phyloP scores from a whole-genome alignment of 225 moss, liverwort and hornwort species.

The Marchantia polymorpha region DNA sequence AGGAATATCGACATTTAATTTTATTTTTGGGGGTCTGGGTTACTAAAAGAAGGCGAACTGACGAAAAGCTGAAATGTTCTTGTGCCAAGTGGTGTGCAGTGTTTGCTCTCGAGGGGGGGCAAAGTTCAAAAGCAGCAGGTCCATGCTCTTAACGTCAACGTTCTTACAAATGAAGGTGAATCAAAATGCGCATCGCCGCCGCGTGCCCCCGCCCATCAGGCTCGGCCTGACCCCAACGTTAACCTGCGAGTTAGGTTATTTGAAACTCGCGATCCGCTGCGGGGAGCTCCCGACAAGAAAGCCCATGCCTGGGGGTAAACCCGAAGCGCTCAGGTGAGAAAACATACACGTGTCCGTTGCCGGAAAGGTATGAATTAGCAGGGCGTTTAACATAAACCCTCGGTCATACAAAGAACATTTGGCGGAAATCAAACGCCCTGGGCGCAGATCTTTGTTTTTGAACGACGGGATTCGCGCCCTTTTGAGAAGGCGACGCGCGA shows the following conservation, averaged over 20 bases:
- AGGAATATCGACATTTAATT: too few relatives aligned
- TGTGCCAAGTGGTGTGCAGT: too few relatives aligned
- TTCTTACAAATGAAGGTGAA: too few relatives aligned
- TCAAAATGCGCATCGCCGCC: too few relatives aligned
- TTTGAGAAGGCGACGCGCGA: constrained; percentile 3
- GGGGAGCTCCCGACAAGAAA: not conserved
- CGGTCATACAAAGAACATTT: not conserved
- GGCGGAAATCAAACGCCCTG: not conserved
- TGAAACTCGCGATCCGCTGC: not conserved
- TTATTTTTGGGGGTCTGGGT: too few relatives aligned
- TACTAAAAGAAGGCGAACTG: too few relatives aligned
- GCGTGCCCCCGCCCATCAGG: not conserved
- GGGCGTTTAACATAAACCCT: not conserved
- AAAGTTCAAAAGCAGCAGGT: not conserved
- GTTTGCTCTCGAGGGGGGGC: too few relatives aligned
- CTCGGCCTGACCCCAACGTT: too few relatives aligned
- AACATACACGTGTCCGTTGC: not conserved
- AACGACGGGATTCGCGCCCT: constrained; percentile 1
- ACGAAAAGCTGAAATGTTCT: too few relatives aligned
- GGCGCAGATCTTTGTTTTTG: not conserved
- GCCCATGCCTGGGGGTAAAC: not conserved
- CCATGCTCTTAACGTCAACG: not conserved
- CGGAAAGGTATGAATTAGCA: not conserved
- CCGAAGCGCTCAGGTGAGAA: not conserved
- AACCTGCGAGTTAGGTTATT: not conserved